Base-by-base conservation (phyloP, 2,329 filamentous ascomycete species). In the Alternaria rosae region DNA sequence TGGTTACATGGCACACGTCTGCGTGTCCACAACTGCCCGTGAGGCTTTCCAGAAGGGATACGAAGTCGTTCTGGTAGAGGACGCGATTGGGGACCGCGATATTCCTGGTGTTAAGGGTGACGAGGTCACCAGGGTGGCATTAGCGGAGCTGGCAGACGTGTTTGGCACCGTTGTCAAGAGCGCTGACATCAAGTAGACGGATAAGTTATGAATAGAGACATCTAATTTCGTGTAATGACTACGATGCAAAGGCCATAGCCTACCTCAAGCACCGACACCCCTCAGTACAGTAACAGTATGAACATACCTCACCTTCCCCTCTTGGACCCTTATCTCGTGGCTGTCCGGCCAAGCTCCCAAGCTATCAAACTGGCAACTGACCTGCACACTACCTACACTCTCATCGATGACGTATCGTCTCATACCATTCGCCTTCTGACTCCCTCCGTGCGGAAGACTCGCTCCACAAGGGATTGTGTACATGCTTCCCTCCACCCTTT, bases 1-100 rank as follows among this genome's bases (percentile, higher is more conserved):
- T 0, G 87, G 87, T 1, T 89, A 89, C 71, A 89, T 88, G 85
- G 88, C 89, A 2, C 89, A 92, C 74, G 86, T 91, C 1, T 85
- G 88, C 82, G 77, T 91, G 62, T 80, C 87, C 2, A 86, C 88
- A 0, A 91, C 89, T 0, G 87, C 89, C 0, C 81, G 89, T 45
- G 84, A 88, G 52, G 90, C 82, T 2, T 82, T 79, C 5, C 85
- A 91, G 74, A 80, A 82, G 32, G 89, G 88, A 0, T 91, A 88
- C 70, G 88, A 92, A 71, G 85, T 91, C 23, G 57, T 91, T 1
- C 72, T 91, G 21, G 86, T 84, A 0, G 81, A 85, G 68, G 89
- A 91, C 72, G 88, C 83, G 0, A 85, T 92, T 38, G 89, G 89
- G 0, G 89, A 91, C 74, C 78, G 89, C 9, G 84, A 91, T 72